Evolutionary conservation across 2,329 filamentous ascomycete species (phyloP).

Genomic region (Dothistroma pini): DNA sequence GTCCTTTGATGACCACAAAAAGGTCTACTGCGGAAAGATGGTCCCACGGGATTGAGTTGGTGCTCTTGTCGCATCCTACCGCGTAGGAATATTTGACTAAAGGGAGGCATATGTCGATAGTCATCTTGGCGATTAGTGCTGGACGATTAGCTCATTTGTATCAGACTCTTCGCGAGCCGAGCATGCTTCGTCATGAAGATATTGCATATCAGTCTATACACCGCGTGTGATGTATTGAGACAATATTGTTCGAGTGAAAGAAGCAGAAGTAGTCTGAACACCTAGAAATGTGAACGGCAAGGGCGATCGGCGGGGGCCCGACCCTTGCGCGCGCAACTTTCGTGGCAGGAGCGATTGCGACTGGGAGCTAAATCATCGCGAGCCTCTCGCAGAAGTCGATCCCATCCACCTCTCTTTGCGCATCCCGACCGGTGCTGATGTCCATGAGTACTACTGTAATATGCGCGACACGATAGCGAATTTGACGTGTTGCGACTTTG

Average conservation of each 20-base stretch:
- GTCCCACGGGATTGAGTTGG: not conserved
- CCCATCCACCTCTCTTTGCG: not conserved
- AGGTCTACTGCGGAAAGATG: not conserved
- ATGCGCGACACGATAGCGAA: conserved; percentile 4
- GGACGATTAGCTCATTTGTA: conserved; percentile 5
- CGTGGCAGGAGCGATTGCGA: not conserved
- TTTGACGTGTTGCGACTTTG: not conserved
- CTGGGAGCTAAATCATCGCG: too few species aligned
- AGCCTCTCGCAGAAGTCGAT: not conserved
- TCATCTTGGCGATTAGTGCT: conserved; percentile 23
- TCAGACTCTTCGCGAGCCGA: conserved; percentile 15
- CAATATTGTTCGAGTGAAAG: not conserved
- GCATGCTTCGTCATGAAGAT: conserved; percentile 1
- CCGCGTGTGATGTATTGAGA: conserved; percentile 1
- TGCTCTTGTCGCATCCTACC: not conserved
- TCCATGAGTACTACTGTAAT: not conserved
- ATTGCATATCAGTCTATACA: not conserved
- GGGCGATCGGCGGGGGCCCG: not conserved
- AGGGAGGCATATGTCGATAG: conserved; percentile 12
- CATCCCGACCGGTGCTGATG: not conserved
- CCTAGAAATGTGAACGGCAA: not conserved
- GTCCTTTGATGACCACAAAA: not conserved
- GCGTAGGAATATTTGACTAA: conserved; percentile 2
- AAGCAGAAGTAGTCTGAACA: not conserved
- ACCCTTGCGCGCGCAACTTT: conserved; percentile 1